phyloP scores from a whole-genome alignment of 345 rosid species.

The Rhodamnia rubescens region DNA sequence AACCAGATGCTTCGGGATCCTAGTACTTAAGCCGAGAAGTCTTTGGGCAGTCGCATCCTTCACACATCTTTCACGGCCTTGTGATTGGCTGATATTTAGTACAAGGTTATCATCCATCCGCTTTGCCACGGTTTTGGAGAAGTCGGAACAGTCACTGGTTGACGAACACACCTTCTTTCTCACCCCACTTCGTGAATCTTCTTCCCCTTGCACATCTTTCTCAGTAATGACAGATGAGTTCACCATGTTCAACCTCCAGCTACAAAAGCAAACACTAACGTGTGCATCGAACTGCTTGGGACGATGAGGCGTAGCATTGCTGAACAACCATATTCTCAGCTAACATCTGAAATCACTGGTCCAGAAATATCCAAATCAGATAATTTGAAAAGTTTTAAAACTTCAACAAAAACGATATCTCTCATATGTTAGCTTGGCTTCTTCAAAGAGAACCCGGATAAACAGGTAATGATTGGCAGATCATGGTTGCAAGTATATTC shows the following conservation, averaged over 20 bases:
- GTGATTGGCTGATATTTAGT: constrained; percentile 41
- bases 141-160: background rate
- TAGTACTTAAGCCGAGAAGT: constrained; percentile 27
- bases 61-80: constrained; percentile 25
- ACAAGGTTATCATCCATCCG: constrained; percentile 22
- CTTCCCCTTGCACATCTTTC: constrained; percentile 29
- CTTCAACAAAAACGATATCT: background rate
- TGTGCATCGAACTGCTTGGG: constrained; percentile 17
- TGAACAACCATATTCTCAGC: background rate
- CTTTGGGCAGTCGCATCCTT: constrained; percentile 34
- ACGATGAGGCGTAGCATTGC: constrained; percentile 4
- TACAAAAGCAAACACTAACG: constrained; percentile 9
- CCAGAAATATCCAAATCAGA: background rate
- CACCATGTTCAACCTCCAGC: constrained; percentile 34
- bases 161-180: background rate
- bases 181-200: constrained; percentile 21
- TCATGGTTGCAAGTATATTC: background rate
- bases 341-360: background rate
- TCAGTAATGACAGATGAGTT: constrained; percentile 14
- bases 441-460: background rate
- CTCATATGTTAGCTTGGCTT: background rate
- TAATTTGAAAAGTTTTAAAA: background rate
- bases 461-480: background rate
- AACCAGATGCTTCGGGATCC: constrained; percentile 66
- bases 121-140: constrained; percentile 10